Base-by-base conservation (phyloP, 2,329 filamentous ascomycete genomes). In the Colletotrichum paranaense region DNA sequence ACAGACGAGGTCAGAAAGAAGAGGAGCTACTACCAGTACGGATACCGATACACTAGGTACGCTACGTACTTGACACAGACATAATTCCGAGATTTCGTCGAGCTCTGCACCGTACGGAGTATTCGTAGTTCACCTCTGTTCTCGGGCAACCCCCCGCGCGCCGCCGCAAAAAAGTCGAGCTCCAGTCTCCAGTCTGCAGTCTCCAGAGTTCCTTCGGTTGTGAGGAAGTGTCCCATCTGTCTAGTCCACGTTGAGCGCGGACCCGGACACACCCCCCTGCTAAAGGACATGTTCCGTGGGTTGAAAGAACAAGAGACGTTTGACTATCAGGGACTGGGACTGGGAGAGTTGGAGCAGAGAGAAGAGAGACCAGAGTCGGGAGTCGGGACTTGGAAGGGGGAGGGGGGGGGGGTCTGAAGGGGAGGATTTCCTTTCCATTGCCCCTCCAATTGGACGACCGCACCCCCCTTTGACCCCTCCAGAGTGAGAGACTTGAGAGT, bases 261-360 rank as follows among this genome's bases (percentile, higher is more conserved):
- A 62, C 67, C 70, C 70, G 67, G 67, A 56, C 53, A 62, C 70
- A 49, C 70, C 60, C 70, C 69, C 67, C 70, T 62, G 59, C 55
- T 70, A 67, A 57, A 60, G 70, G 70, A 73, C 70, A 73, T 65
- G 70, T 73, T 73, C 70, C 70, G 70, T 73, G 60, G 56, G 62
- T 42, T 55, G 49, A 26, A 42, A 62, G 70, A 65, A 67, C 62
- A 69, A 73, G 60, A 73, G 70, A 66, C 70, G 70, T 73, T 73
- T 73, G 70, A 73, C 60, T 67, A 73, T 73, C 70, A 55, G 59
- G 70, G 70, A 70, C 67, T 70, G 70, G 70, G 59, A 68, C 35
- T 42, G 35, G 35, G 35, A 42, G 35, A 42, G 12, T 42, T 14
- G 35, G 35, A 42, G 35, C 12, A 16, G 35, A 42, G 35, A 42